Conservation (phyloP, 2,329 filamentous ascomycete genomes). For the Stemphylium lycopersici region DNA sequence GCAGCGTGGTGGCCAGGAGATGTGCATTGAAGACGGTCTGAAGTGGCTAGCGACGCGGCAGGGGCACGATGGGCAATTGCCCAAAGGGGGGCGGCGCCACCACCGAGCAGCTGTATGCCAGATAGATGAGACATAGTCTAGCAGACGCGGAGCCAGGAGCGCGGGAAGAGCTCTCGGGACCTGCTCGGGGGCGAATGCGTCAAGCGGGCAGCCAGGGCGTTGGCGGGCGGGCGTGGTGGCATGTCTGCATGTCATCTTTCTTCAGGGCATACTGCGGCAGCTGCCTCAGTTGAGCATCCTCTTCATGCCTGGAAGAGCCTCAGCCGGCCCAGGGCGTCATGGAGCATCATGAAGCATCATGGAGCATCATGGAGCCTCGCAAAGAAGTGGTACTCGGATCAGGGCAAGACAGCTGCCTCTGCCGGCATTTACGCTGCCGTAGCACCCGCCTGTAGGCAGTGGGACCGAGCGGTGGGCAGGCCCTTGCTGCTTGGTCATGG, state of each 20-base stretch:
- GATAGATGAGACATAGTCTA: constrained; percentile 39
- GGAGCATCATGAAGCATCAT: constrained; percentile 34
- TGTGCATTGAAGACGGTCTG: constrained; percentile 42
- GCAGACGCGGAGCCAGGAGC: constrained; percentile 36
- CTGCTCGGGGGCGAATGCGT: constrained; percentile 23
- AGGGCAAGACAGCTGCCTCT: constrained; percentile 40
- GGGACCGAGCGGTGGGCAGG: constrained; percentile 32
- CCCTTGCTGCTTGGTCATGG: constrained; percentile 31
- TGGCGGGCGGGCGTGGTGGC: background rate
- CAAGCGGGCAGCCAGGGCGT: constrained; percentile 6
- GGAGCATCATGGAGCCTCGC: constrained; percentile 31
- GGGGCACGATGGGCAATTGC: constrained; percentile 38
- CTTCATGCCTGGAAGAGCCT: constrained; percentile 40
- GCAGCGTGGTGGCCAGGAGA: constrained; percentile 45
- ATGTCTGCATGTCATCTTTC: background rate
- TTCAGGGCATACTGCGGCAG: constrained; percentile 24
- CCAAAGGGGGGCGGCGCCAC: constrained; percentile 45
- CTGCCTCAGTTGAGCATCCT: constrained; percentile 21
- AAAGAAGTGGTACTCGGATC: constrained; percentile 37
- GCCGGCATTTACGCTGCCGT: constrained; percentile 45
- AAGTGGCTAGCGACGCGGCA: constrained; percentile 42
- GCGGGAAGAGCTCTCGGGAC: constrained; percentile 31
- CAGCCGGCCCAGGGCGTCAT: constrained; percentile 32
- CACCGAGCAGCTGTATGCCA: constrained; percentile 40
- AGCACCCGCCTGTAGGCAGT: constrained; percentile 45